Evolutionary conservation across 1,284 basidiomycete genomes (phyloP).

Genomic region (Irpex rosettiformis): DNA sequence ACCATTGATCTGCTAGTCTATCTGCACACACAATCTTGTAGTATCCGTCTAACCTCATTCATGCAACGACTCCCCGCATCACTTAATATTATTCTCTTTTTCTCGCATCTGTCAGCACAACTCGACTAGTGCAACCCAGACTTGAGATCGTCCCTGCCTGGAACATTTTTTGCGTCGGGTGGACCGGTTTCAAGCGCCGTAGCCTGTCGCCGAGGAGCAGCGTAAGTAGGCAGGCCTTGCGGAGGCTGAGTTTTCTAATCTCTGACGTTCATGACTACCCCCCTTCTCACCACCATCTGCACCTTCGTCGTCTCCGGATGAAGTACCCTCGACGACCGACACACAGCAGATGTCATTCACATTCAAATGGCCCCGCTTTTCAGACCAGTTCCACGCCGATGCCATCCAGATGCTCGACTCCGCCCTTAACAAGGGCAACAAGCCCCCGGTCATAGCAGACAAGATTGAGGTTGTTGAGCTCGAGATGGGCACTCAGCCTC

Average conservation of each 20-base stretch:
- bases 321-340: slow-evolving; percentile 7
- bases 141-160: background rate
- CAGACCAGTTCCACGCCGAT: slow-evolving; percentile 90
- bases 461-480: slow-evolving; percentile 96
- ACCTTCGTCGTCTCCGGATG: slow-evolving; percentile 8
- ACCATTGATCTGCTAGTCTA: slow-evolving; percentile 6
- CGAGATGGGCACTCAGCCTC: slow-evolving; percentile 98
- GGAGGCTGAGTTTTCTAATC: background rate
- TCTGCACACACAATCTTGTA: slow-evolving; percentile 3
- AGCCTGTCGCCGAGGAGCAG: slow-evolving; percentile 3
- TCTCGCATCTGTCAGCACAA: too few species aligned
- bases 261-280: slow-evolving; percentile 2
- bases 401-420: slow-evolving; percentile 93
- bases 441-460: slow-evolving; percentile 97
- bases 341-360: slow-evolving; percentile 82
- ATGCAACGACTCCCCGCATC: too few species aligned
- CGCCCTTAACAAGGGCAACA: slow-evolving; percentile 96
- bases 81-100: background rate
- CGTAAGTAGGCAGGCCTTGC: background rate
- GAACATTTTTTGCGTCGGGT: background rate
- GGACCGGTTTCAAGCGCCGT: slow-evolving; percentile 1
- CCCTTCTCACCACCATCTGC: slow-evolving; percentile 1
- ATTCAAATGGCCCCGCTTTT: slow-evolving; percentile 98
- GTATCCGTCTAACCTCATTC: background rate
- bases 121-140: background rate